These are phyloP conservation scores for Penicillium arizonense DNA, from an alignment of 495 filamentous ascomycete species.

Conservation along the genomic window DNA sequence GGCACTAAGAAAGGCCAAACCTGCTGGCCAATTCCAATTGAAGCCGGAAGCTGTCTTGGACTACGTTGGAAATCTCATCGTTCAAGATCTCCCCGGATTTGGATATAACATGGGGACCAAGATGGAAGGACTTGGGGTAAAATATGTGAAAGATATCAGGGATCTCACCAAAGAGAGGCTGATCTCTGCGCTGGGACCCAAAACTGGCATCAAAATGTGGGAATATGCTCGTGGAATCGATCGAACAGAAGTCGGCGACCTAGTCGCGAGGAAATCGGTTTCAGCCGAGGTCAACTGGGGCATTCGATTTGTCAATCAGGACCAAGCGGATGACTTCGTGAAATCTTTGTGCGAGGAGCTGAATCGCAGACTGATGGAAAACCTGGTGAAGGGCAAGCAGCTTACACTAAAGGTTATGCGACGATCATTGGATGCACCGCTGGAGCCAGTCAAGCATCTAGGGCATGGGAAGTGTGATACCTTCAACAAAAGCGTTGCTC, in stretches of 20 bases:
- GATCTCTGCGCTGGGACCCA: conserved; percentile 72
- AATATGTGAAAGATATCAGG: conserved; percentile 77
- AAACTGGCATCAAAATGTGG: conserved; percentile 89
- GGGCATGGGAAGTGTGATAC: conserved; percentile 94
- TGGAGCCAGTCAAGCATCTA: conserved; percentile 91
- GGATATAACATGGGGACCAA: conserved; percentile 81
- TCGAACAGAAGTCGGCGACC: conserved; percentile 78
- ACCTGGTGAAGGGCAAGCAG: conserved; percentile 80
- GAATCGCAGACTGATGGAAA: conserved; percentile 72
- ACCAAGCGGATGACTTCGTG: conserved; percentile 88
- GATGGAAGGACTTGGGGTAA: conserved; percentile 82
- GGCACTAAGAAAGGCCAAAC: conserved; percentile 88
- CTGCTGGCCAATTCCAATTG: conserved; percentile 87
- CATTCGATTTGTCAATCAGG: conserved; percentile 85
- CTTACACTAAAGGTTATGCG: conserved; percentile 93
- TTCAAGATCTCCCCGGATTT: conserved; percentile 83
- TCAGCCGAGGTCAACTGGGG: conserved; percentile 98
- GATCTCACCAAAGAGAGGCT: conserved; percentile 72
- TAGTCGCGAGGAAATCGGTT: conserved; percentile 79
- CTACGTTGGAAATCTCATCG: conserved; percentile 70
- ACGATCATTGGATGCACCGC: conserved; percentile 77
- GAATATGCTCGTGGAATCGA: conserved; percentile 92
- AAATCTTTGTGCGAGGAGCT: conserved; percentile 79
- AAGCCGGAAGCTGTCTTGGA: conserved; percentile 74
- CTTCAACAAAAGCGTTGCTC: conserved; percentile 78